A percentile compares a stretch with the other conserved stretches of the same genome.
Evolutionary conservation across 768 basidiomycete species (phyloP).

Genomic region (Kwoniella shandongensis): DNA sequence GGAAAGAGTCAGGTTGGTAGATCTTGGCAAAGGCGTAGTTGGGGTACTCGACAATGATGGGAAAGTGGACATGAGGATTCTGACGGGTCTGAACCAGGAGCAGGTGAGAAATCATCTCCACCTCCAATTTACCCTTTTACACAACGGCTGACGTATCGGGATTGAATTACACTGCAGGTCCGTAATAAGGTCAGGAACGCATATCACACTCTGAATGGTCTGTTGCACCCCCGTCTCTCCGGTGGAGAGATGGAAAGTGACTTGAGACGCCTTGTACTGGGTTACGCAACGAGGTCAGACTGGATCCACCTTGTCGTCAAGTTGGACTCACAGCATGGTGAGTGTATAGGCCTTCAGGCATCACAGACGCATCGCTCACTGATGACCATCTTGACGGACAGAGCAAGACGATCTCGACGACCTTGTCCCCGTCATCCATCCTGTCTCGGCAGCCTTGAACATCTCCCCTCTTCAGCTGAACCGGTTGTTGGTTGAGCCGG

Average conservation of each 20-base stretch:
- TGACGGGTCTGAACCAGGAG: slow-evolving; percentile 11
- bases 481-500: too few relatives aligned
- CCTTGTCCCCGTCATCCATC: neutral
- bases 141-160: too few relatives aligned
- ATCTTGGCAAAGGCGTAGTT: slow-evolving; percentile 18
- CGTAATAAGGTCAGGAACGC: slow-evolving; percentile 2
- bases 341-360: slow-evolving; percentile 1
- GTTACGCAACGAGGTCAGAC: slow-evolving; percentile 21
- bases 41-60: slow-evolving; percentile 27
- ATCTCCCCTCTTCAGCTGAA: too few relatives aligned
- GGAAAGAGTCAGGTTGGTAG: slow-evolving; percentile 29
- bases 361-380: neutral
- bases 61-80: slow-evolving; percentile 23
- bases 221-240: slow-evolving; percentile 25
- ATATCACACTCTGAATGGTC: slow-evolving; percentile 24
- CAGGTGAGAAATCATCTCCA: slow-evolving; percentile 25
- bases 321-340: slow-evolving; percentile 2
- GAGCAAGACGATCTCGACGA: neutral
- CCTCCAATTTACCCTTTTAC: too few relatives aligned
- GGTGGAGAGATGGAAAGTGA: slow-evolving; percentile 12
- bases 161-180: too few relatives aligned
- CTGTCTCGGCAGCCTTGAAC: neutral
- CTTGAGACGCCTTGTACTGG: slow-evolving; percentile 20
- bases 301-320: slow-evolving; percentile 23
- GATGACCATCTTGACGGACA: neutral